Base-by-base conservation (phyloP, 1,284 basidiomycete species). In the Microbotryum silenes-acaulis region DNA sequence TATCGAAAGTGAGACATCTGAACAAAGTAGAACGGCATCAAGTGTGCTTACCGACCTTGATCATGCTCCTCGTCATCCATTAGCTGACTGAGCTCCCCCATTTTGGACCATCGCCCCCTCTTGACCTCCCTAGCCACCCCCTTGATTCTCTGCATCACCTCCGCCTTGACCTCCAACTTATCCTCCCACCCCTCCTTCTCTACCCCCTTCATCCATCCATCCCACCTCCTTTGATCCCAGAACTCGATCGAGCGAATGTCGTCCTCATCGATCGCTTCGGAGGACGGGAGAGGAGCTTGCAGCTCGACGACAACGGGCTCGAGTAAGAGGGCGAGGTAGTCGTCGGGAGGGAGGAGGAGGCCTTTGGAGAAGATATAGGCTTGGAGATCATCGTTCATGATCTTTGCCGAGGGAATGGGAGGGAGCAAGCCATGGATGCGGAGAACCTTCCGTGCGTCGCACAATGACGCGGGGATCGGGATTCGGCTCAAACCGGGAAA, bases 211-310 rank as follows among this genome's bases (percentile, higher is more conserved):
- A 54, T 42, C 54, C 49, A 47, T 18, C 59, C 56, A 8, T 12
- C 12, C 23, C 37, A 14, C 2, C 51, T 37, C 8, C 37, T 12
- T 44, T 47, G 51, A 52, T 62, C 63, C 57, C 60, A 62, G 25
- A 62, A 62, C 31, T 62, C 60, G 52, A 61, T 37, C 9, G 54
- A 58, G 51, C 37, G 52, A 33, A 57, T 49, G 20, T 29, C 21
- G 21, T 23, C 27, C 48, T 50, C 48, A 16, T 50, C 21, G 48
- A 23, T 50, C 48, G 23, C 29, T 51, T 51, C 49, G 6, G 48
- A 49, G 42, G 23, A 6, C 4, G 31, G 5, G 44, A 59, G 45
- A 23, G 51, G 46, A 51, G 57, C 8, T 46, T 45, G 20, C 23
- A 54, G 33, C 25, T 51, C 49, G 25, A 16, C 21, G 8, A 23